Base-by-base conservation (phyloP, 768 basidiomycete genomes). In the Neoboletus magnificus region DNA sequence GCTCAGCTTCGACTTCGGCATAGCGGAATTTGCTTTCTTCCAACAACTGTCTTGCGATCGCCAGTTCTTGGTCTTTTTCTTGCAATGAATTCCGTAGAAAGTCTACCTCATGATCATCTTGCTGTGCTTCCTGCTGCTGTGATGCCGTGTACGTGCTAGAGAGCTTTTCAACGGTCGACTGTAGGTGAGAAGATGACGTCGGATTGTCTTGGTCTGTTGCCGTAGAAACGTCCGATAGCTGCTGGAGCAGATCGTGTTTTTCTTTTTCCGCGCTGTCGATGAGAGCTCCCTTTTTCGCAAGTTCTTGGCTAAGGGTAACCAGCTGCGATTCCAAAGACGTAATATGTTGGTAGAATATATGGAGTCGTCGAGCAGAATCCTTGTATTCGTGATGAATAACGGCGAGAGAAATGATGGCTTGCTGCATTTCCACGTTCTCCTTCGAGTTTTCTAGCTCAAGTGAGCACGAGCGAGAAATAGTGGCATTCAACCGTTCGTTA, bases 71-170 rank as follows among this genome's bases (percentile, higher is more conserved):
- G 39, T 66, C 66, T 30, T 65, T 71, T 30, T 73, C 66, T 10
- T 67, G 62, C n/a, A 81, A 68, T 37, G 66, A 77, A 18, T 63
- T 60, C 48, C 73, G 74, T 23, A 82, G 54, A 22, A 71, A 63
- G 44, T 79, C 76, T 50, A 70, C 65, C 35, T 72, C 64, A 49
- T 66, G 47, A 23, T 29, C 42, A 45, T 56, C 25, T 22, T 53
- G 53, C 15, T 41, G 39, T 4, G 29, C 46, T 27, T 54, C 45
- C 15, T 42, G 57, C 22, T 30, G 54, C 13, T 16, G 33, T 42
- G 39, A 33, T 42, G 2, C 16, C 20, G 35, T 2, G 33, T 22
- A 16, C 12, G 44, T 37, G 29, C 16, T 29, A 5, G 43, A 46
- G 20, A 22, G 27, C 25, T 54, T 59, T 40, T 60, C 54, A 30